Percentiles rank a stretch among this genome's conserved stretches.
Evolutionary conservation across 345 rosid species (phyloP).

Genomic region (Noccaea bulbosa): DNA sequence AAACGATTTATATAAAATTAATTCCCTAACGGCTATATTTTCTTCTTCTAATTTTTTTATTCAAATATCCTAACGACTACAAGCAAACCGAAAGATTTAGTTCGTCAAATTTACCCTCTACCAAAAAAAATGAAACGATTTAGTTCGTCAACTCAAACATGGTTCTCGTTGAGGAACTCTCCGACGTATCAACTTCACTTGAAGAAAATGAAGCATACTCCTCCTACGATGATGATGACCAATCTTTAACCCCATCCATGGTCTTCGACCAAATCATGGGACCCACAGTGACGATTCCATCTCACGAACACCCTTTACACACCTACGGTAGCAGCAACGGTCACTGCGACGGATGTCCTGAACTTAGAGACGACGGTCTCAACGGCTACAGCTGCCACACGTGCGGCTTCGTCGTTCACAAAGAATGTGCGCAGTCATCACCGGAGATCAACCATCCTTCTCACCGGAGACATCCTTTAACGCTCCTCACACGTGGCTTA

Average conservation of each 20-base stretch:
- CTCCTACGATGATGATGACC: slow-evolving; percentile 4
- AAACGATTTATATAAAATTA: not conserved
- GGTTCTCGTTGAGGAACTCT: slow-evolving; percentile 24
- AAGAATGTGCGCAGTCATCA: slow-evolving; percentile 18
- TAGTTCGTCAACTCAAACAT: slow-evolving; percentile 12
- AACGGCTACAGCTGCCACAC: not conserved
- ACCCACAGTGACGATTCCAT: not conserved
- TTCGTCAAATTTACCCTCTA: too few relatives aligned
- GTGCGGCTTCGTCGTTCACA: slow-evolving; percentile 10
- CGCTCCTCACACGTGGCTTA: slow-evolving; percentile 1
- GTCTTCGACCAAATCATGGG: slow-evolving; percentile 21
- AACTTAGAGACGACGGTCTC: slow-evolving; percentile 6
- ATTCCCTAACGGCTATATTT: not conserved
- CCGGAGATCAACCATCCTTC: slow-evolving; percentile 26
- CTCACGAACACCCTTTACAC: slow-evolving; percentile 5
- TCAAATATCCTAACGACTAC: not conserved
- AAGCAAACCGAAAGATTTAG: not conserved
- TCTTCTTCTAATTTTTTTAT: not conserved
- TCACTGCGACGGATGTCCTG: slow-evolving; percentile 12
- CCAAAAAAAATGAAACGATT: too few relatives aligned
- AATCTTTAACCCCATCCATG: slow-evolving; percentile 23
- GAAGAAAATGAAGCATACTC: not conserved
- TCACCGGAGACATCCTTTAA: slow-evolving; percentile 27
- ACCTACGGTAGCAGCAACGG: not conserved
- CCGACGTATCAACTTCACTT: slow-evolving; percentile 1